Evolutionary conservation across 2,329 filamentous ascomycete genomes (phyloP).

Genomic region (Nemania sp.): DNA sequence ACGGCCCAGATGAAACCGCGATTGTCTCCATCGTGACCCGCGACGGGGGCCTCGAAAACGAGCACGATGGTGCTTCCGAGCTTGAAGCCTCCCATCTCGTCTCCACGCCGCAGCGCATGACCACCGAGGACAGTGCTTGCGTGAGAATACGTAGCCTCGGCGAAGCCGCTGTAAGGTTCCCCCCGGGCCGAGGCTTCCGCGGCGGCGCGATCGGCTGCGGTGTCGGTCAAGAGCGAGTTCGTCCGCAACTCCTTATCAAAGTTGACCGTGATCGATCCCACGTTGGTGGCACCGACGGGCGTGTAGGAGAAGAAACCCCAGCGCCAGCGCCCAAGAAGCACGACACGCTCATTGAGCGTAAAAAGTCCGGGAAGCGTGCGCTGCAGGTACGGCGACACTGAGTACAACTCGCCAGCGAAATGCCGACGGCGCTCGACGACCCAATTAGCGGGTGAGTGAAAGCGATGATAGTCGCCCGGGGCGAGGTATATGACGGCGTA

Average conservation of each 20-base stretch:
- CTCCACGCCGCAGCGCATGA: slow-evolving; percentile 80
- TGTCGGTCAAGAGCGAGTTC: slow-evolving; percentile 91
- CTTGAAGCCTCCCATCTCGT: slow-evolving; percentile 98
- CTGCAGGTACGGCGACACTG: slow-evolving; percentile 92
- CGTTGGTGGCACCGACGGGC: slow-evolving; percentile 95
- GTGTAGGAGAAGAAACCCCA: slow-evolving; percentile 98
- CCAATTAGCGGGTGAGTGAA: slow-evolving; percentile 95
- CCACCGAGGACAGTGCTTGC: slow-evolving; percentile 80
- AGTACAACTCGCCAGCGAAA: slow-evolving; percentile 95
- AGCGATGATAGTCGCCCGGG: slow-evolving; percentile 96
- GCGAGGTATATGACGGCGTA: slow-evolving; percentile 96
- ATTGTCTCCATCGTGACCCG: slow-evolving; percentile 60
- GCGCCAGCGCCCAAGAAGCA: slow-evolving; percentile 90
- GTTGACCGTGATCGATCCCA: slow-evolving; percentile 95
- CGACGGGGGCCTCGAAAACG: slow-evolving; percentile 90
- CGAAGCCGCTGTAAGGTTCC: slow-evolving; percentile 86
- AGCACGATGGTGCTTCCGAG: slow-evolving; percentile 93
- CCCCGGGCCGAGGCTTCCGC: slow-evolving; percentile 76
- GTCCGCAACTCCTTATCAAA: slow-evolving; percentile 94
- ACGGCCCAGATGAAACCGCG: slow-evolving; percentile 86
- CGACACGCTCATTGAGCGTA: slow-evolving; percentile 94
- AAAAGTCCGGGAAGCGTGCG: slow-evolving; percentile 91
- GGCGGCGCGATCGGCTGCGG: slow-evolving; percentile 83
- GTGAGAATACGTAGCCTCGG: slow-evolving; percentile 83
- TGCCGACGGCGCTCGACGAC: slow-evolving; percentile 94